These are phyloP conservation scores for Malus orientalis DNA, from an alignment of 306 rosid genomes.

Conservation along the genomic window DNA sequence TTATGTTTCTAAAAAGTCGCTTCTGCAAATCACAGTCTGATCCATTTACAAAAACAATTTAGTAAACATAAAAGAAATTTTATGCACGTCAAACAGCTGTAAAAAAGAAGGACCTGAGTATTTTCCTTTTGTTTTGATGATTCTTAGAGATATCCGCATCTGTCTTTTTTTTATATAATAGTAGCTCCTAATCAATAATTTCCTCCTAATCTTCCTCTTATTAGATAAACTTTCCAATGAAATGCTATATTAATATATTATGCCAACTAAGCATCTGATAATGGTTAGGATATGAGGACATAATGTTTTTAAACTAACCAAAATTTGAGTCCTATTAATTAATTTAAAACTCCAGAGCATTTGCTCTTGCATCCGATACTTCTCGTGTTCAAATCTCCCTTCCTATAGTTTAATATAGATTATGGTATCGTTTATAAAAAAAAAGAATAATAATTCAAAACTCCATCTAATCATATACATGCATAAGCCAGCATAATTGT, in stretches of 20 bases:
- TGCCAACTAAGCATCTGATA: slow-evolving; percentile 8
- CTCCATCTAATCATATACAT: background rate
- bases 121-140: background rate
- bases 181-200: background rate
- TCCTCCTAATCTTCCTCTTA: background rate
- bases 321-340: background rate
- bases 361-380: no score
- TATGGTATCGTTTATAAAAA: no score
- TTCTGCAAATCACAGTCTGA: no score
- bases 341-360: background rate
- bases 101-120: no score
- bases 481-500: background rate
- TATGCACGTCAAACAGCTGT: background rate
- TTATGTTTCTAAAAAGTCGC: no score
- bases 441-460: background rate
- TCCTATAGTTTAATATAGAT: no score
- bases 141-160: background rate
- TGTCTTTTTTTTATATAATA: background rate
- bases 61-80: no score
- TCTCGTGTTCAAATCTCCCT: no score
- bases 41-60: no score
- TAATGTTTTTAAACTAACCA: background rate
- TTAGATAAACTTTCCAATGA: background rate
- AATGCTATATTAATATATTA: background rate
- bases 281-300: background rate